Evolutionary conservation across 495 filamentous ascomycete genomes (phyloP).

Genomic region (Neurospora tetraspora): DNA sequence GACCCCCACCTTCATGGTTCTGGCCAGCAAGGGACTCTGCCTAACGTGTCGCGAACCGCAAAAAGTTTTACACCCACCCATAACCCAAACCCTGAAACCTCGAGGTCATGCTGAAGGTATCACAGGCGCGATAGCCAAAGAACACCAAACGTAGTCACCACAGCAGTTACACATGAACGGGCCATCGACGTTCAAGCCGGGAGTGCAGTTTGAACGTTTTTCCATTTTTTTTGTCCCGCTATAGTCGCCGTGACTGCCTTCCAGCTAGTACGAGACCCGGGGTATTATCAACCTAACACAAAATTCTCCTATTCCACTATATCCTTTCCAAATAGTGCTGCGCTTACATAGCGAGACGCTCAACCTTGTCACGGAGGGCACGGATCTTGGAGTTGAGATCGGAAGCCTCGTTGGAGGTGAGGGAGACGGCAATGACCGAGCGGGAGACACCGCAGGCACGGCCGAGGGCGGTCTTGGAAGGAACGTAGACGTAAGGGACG

Average conservation of each 20-base stretch:
- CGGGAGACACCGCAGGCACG: conserved; percentile 76
- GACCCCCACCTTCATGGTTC: not conserved
- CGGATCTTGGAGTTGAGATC: conserved; percentile 81
- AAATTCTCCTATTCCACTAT: not conserved
- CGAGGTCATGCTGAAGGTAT: not conserved
- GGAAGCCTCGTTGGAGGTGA: conserved; percentile 87
- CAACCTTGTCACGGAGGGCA: conserved; percentile 85
- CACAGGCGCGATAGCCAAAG: not conserved
- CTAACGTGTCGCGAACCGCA: not conserved
- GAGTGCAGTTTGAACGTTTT: not conserved
- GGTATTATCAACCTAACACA: not conserved
- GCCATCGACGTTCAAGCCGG: not conserved
- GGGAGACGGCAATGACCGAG: conserved; percentile 75
- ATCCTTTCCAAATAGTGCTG: not conserved
- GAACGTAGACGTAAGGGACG: conserved; percentile 49
- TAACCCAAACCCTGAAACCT: not conserved
- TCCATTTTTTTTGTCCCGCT: not conserved
- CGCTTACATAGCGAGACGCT: conserved; percentile 83
- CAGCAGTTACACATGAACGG: not conserved
- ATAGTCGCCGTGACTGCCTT: not conserved
- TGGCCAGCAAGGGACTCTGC: not conserved
- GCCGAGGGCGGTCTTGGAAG: conserved; percentile 56
- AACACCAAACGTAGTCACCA: not conserved
- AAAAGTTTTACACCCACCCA: not conserved
- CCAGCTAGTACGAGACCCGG: not conserved